These are phyloP conservation scores for Coffea canephora DNA, from an alignment of 257 asterid genomes.

Conservation along the genomic window DNA sequence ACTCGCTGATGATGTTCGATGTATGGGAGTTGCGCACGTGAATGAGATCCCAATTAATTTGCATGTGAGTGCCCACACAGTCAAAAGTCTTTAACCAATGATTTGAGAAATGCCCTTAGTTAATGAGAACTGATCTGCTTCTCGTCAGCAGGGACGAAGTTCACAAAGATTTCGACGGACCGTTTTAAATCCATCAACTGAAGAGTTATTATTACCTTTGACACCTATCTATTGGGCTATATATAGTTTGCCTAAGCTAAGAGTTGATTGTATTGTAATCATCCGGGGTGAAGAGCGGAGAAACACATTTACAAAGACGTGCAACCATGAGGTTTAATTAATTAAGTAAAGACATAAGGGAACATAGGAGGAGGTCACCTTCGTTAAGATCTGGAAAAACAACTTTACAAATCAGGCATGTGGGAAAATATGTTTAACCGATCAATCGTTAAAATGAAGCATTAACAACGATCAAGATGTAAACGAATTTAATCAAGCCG, in stretches of 20 bases:
- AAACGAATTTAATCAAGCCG: too few relatives aligned
- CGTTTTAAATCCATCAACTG: background rate
- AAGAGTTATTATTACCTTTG: background rate
- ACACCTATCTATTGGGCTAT: background rate
- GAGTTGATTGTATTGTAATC: too few relatives aligned
- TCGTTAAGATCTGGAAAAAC: too few relatives aligned
- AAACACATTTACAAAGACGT: too few relatives aligned
- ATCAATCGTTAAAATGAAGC: too few relatives aligned
- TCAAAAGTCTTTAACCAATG: background rate
- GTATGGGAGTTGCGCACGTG: slow-evolving; percentile 4
- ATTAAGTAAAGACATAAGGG: too few relatives aligned
- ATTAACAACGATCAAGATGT: too few relatives aligned
- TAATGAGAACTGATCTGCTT: background rate
- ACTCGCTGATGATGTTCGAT: background rate
- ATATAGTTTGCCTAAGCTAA: background rate
- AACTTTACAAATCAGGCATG: too few relatives aligned
- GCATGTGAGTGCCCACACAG: slow-evolving; percentile 9
- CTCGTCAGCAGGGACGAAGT: background rate
- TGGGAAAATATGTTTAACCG: too few relatives aligned
- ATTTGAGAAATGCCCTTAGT: background rate
- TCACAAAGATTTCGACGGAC: background rate
- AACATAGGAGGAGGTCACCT: too few relatives aligned
- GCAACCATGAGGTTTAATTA: too few relatives aligned
- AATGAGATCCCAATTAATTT: slow-evolving; percentile 33
- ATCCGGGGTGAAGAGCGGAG: background rate